Evolutionary conservation across 805 yeast species (phyloP), one percentile per base, ranked within the genome.

Genomic region (Yarrowia divulgata): DNA sequence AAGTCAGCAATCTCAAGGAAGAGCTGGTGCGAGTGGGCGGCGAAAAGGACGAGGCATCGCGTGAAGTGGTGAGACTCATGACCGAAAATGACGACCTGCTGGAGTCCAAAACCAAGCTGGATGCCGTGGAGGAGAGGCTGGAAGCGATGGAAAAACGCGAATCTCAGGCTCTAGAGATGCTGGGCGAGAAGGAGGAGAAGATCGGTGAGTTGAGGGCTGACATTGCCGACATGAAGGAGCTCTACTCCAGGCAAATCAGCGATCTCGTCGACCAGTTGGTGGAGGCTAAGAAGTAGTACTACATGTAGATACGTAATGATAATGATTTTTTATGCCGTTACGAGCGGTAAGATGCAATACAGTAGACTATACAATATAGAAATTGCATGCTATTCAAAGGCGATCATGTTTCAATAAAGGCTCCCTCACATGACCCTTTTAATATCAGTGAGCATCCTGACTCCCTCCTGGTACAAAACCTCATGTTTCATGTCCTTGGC

Each of bases 121-220:
- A 73, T 1, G 74, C 73, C 7, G 74, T 84, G 35, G 73, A 77
- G 19, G 63, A 70, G 9, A 72, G 75, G 37, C 75, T 85, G 0
- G 76, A 75, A 0, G 81, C 79, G 32, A 70, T 87, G 55, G 82
- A 81, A 18, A 74, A 77, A 23, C 74, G 85, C 7, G 86, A 86
- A 71, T 82, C 84, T 69, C 85, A 89, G 7, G 84, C 90, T 62
- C 79, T 93, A 57, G 90, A 87, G 73, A 76, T 90, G 69, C 81
- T 94, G 16, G 97, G 97, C 7, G 97, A 93, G 75, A 93, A 93
- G 76, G 84, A 91, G 7, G 99, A 96, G 76, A 84, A 82, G 71
- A 94, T 91, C 6, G 90, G 88, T 69, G 99, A 95, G 77, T 82
- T 95, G 57, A 85, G 83, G 72, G 97, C 96, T 8, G 99, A 95